These are phyloP conservation scores for Ascocoryne sarcoides DNA, from an alignment of 2,329 filamentous ascomycete species.

Conservation along the genomic window DNA sequence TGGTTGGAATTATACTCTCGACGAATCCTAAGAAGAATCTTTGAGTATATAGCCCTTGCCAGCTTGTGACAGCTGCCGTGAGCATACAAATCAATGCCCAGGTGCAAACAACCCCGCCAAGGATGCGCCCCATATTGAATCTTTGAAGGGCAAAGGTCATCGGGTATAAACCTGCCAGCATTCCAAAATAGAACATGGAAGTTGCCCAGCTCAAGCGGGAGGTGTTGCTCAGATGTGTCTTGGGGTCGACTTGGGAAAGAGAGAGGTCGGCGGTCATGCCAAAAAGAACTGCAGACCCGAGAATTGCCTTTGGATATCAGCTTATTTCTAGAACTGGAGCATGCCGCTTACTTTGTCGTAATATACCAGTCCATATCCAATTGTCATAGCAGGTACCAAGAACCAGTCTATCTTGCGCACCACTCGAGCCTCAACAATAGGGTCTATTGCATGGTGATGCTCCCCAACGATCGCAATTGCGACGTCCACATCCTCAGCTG, in stretches of 20 bases:
- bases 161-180: conserved; percentile 65
- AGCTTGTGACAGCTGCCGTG: conserved; percentile 56
- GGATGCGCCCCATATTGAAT: conserved; percentile 54
- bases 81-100: conserved; percentile 62
- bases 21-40: conserved; percentile 55
- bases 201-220: conserved; percentile 67
- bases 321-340: not conserved
- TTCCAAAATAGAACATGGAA: conserved; percentile 72
- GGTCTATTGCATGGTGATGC: conserved; percentile 33
- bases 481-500: conserved; percentile 11
- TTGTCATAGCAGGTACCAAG: conserved; percentile 58
- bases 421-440: conserved; percentile 44
- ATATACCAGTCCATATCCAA: conserved; percentile 59
- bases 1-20: conserved; percentile 56
- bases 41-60: conserved; percentile 56
- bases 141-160: conserved; percentile 63
- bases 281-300: conserved; percentile 64
- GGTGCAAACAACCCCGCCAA: conserved; percentile 53
- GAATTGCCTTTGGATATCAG: conserved; percentile 46
- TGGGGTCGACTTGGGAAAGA: conserved; percentile 45
- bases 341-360: conserved; percentile 50
- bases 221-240: conserved; percentile 49
- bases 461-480: conserved; percentile 25
- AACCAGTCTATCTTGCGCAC: conserved; percentile 59
- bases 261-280: conserved; percentile 64